A percentile compares a stretch with the other conserved stretches of the same genome.
Conservation (phyloP, 352 stramenopile species). For the Phytophthora brassicae region DNA sequence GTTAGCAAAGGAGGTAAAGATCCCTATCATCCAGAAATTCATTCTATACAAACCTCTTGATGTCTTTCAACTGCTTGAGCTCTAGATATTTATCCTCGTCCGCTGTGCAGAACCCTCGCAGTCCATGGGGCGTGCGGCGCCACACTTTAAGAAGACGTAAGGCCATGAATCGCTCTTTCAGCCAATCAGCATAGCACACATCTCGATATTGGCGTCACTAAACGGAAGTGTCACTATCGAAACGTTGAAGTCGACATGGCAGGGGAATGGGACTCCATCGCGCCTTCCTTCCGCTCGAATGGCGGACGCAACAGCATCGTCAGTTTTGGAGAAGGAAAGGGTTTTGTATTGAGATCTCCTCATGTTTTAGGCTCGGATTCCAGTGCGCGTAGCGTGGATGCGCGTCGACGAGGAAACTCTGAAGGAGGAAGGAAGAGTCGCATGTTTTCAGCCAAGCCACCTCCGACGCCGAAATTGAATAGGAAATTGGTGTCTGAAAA, state of each 20-base stretch:
- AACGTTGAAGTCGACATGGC: slow-evolving; percentile 26
- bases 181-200: no score
- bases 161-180: no score
- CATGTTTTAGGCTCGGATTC: background rate
- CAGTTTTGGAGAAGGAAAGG: slow-evolving; percentile 6
- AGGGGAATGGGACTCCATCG: slow-evolving; percentile 11
- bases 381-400: background rate
- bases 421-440: slow-evolving; percentile 19
- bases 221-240: background rate
- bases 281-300: background rate
- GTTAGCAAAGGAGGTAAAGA: background rate
- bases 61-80: slow-evolving; percentile 74
- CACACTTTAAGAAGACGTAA: background rate
- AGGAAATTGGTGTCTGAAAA: slow-evolving; percentile 33
- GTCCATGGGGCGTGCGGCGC: background rate
- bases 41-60: slow-evolving; percentile 59
- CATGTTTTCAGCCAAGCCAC: slow-evolving; percentile 14
- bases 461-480: slow-evolving; percentile 9
- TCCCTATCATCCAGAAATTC: background rate
- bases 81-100: slow-evolving; percentile 78
- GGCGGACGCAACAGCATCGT: background rate
- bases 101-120: slow-evolving; percentile 28
- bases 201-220: background rate
- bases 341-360: slow-evolving; percentile 4
- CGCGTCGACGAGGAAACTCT: slow-evolving; percentile 25